Base-by-base conservation (phyloP, 2,329 filamentous ascomycete species). In the Sporothrix mexicana region DNA sequence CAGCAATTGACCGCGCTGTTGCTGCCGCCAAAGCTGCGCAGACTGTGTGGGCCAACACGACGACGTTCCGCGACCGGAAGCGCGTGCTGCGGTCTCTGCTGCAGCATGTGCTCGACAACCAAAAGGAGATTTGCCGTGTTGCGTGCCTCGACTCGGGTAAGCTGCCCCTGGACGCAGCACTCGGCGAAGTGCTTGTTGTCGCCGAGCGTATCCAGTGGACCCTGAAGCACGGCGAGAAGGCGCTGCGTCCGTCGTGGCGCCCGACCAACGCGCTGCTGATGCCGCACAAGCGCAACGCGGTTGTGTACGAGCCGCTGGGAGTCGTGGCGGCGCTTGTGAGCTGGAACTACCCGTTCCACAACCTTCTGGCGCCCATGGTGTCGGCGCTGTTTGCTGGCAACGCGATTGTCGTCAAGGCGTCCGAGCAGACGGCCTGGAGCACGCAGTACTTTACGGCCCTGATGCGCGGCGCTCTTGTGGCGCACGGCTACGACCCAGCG, bases 301-400 rank as follows among this genome's bases (percentile, higher is more conserved):
- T 99, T 41, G 85, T 88, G 68, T 99, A 97, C 81, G 95, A 99
- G 82, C 95, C 96, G 15, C 85, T 98, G 23, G 96, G 96, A 17
- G 94, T 99, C 49, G 93, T 99, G 6, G 92, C 94, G 12, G 95
- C 96, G 20, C 91, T 95, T 70, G 94, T 99, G 59, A 96, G 93
- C 79, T 99, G 96, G 96, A 99, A 99, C 84, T 98, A 94, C 80
- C 91, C 93, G 61, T 97, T 98, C 82, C 96, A 99, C 84, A 99
- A 99, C 82, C 86, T 98, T 75, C 89, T 98, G 64, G 94, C 93
- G 0, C 96, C 95, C 15, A 88, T 98, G 76, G 97, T 98, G 79
- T 95, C 93, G 76, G 91, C 93, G 17, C 87, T 98, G 69, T 98
- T 98, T 80, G 88, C 95, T 15, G 96, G 96, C 64, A 98, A 98